Conservation (phyloP, 495 filamentous ascomycete species). For the Aspergillus leporis region DNA sequence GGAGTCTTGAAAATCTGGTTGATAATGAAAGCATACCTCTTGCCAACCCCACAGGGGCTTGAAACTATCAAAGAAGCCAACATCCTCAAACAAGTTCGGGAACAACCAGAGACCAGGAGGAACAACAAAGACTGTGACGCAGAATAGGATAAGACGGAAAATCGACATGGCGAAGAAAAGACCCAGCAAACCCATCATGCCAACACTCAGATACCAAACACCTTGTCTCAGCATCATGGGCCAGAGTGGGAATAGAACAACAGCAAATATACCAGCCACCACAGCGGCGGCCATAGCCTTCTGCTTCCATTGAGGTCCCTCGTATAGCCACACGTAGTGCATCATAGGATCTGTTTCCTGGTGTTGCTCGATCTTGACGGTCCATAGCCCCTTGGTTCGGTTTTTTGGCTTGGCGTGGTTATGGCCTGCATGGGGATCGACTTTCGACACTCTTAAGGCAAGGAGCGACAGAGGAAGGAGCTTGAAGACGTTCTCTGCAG, state of each 20-base stretch:
- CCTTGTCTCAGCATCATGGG: constrained; percentile 86
- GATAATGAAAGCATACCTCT: constrained; percentile 60
- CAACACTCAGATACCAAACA: constrained; percentile 97
- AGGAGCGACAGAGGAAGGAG: constrained; percentile 94
- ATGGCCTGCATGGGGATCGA: constrained; percentile 72
- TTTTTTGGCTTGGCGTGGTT: constrained; percentile 79
- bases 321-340: constrained; percentile 97
- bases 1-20: constrained; percentile 4
- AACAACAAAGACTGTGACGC: constrained; percentile 79
- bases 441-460: constrained; percentile 84
- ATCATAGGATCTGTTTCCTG: constrained; percentile 88
- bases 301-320: constrained; percentile 89
- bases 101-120: constrained; percentile 95
- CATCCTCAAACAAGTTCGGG: constrained; percentile 98
- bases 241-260: constrained; percentile 97
- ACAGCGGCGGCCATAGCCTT: constrained; percentile 87
- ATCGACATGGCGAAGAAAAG: constrained; percentile 98
- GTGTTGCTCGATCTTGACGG: constrained; percentile 92
- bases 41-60: constrained; percentile 98
- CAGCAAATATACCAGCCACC: constrained; percentile 74
- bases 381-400: constrained; percentile 94
- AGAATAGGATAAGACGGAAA: constrained; percentile 93
- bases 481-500: constrained; percentile 91
- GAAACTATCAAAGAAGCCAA: constrained; percentile 98
- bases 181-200: constrained; percentile 85